Percentiles rank a stretch among this genome's conserved stretches.
Conservation (phyloP, 2,329 filamentous ascomycete species). For the Didymella pinodella region DNA sequence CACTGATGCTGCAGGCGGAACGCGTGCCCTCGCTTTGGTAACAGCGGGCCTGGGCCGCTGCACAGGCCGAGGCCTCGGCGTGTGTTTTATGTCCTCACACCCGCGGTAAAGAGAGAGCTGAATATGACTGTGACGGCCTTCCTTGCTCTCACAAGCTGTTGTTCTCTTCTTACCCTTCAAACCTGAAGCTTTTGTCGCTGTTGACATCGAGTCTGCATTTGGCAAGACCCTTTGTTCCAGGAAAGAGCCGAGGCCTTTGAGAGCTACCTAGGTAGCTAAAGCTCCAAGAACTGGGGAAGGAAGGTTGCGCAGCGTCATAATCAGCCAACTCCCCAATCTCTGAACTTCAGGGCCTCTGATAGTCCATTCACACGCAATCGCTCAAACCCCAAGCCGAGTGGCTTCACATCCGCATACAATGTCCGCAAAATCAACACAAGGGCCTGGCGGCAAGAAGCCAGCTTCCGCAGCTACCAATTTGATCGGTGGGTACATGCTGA, state of each 20-base stretch:
- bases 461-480: slow-evolving; percentile 88
- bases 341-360: background rate
- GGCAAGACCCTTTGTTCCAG: slow-evolving; percentile 31
- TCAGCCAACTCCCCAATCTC: slow-evolving; percentile 12
- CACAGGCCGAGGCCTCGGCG: slow-evolving; percentile 45
- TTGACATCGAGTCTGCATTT: slow-evolving; percentile 16
- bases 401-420: slow-evolving; percentile 51
- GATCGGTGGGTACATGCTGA: slow-evolving; percentile 70
- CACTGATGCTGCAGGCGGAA: slow-evolving; percentile 24
- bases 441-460: slow-evolving; percentile 73
- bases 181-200: slow-evolving; percentile 6
- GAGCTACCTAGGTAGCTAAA: slow-evolving; percentile 24
- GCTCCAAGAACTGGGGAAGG: slow-evolving; percentile 25
- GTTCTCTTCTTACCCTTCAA: slow-evolving; percentile 16
- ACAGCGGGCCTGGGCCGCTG: slow-evolving; percentile 21
- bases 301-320: slow-evolving; percentile 26
- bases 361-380: slow-evolving; percentile 8
- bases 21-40: slow-evolving; percentile 31
- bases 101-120: slow-evolving; percentile 38
- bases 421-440: slow-evolving; percentile 66
- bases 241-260: slow-evolving; percentile 26
- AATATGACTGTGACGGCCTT: slow-evolving; percentile 39
- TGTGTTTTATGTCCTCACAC: slow-evolving; percentile 41
- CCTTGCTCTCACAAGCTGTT: slow-evolving; percentile 19
- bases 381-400: background rate